phyloP scores from a whole-genome alignment of 2,329 filamentous ascomycete genomes.

The Ascocoryne sarcoides region DNA sequence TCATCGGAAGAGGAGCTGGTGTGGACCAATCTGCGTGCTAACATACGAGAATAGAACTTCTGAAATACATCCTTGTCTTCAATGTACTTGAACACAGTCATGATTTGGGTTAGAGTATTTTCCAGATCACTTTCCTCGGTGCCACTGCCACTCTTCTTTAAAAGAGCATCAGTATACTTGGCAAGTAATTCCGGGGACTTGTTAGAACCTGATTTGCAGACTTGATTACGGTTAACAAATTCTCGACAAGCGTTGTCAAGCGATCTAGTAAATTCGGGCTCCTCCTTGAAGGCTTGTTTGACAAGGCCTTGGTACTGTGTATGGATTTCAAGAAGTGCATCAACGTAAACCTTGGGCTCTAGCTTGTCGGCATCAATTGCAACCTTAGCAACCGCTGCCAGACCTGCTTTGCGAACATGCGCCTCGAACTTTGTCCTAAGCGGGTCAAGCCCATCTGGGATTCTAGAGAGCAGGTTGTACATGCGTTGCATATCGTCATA shows the following conservation, averaged over 20 bases:
- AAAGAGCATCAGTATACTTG: constrained; percentile 86
- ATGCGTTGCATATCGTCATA: constrained; percentile 94
- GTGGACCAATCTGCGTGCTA: constrained; percentile 89
- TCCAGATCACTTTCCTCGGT: constrained; percentile 93
- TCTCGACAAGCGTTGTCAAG: constrained; percentile 95
- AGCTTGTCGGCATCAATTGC: constrained; percentile 79
- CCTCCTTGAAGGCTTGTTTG: constrained; percentile 84
- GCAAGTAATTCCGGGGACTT: constrained; percentile 91
- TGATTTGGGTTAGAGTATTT: constrained; percentile 79
- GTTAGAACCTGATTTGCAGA: constrained; percentile 88
- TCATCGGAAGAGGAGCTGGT: constrained; percentile 94
- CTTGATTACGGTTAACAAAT: constrained; percentile 95
- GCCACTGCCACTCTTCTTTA: constrained; percentile 88
- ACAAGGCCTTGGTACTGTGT: constrained; percentile 88
- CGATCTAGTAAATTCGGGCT: constrained; percentile 93
- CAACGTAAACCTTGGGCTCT: constrained; percentile 94
- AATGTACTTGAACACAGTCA: constrained; percentile 99
- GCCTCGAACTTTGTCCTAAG: constrained; percentile 80
- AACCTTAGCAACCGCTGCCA: constrained; percentile 84
- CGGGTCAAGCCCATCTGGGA: constrained; percentile 85
- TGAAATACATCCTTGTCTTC: constrained; percentile 99
- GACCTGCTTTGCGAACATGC: constrained; percentile 83
- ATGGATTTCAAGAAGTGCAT: constrained; percentile 89
- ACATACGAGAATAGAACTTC: constrained; percentile 96
- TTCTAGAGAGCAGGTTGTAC: constrained; percentile 85